Evolutionary conservation across 768 basidiomycete species (phyloP).

Genomic region (Tricholoma furcatifolium): DNA sequence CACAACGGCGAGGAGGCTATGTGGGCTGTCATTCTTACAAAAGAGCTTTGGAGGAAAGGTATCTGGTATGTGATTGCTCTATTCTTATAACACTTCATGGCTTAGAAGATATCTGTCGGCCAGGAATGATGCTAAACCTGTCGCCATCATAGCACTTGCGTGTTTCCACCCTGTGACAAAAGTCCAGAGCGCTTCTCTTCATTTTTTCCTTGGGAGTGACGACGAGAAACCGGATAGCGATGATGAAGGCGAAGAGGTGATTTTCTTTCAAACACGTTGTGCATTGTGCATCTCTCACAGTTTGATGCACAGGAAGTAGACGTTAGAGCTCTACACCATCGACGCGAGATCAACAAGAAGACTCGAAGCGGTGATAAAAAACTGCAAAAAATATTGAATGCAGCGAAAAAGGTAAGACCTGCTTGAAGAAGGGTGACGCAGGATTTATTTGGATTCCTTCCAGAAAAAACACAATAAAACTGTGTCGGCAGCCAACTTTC

Average conservation of each 20-base stretch:
- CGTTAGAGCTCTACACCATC: slow-evolving; percentile 76
- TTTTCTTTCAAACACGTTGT: slow-evolving; percentile 3
- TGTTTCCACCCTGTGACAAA: slow-evolving; percentile 93
- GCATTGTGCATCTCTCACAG: background rate
- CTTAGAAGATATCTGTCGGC: background rate
- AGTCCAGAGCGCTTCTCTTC: slow-evolving; percentile 90
- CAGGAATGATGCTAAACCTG: slow-evolving; percentile 89
- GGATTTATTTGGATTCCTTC: background rate
- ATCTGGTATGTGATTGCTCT: slow-evolving; percentile 59
- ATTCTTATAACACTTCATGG: background rate
- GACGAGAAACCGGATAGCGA: slow-evolving; percentile 73
- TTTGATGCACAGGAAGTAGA: slow-evolving; percentile 51
- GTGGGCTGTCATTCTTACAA: slow-evolving; percentile 95
- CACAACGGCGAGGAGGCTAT: slow-evolving; percentile 82
- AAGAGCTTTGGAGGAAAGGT: slow-evolving; percentile 92
- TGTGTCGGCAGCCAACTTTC: slow-evolving; percentile 65
- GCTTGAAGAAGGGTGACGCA: background rate
- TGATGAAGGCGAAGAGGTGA: slow-evolving; percentile 63
- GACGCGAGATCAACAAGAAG: slow-evolving; percentile 93
- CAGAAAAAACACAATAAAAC: slow-evolving; percentile 35
- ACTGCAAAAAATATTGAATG: slow-evolving; percentile 68
- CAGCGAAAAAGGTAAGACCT: slow-evolving; percentile 64
- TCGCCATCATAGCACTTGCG: slow-evolving; percentile 87
- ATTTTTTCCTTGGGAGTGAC: slow-evolving; percentile 95
- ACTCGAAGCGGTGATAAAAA: slow-evolving; percentile 81